phyloP scores from a whole-genome alignment of 2,329 filamentous ascomycete species.

The Epichloe coenophiala region DNA sequence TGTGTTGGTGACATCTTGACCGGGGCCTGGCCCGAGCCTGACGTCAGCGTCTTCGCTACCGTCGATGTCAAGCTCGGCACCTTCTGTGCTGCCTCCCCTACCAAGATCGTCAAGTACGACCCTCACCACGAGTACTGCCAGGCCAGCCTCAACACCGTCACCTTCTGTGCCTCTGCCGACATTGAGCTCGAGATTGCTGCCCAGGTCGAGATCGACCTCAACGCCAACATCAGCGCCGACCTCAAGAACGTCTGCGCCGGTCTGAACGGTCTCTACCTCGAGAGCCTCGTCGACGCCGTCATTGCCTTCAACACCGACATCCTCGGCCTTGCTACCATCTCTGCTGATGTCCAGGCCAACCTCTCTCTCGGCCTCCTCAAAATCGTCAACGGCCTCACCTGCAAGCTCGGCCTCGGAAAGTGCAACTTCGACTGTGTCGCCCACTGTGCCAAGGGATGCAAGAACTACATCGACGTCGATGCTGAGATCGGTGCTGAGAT shows the following conservation, averaged over 20 bases:
- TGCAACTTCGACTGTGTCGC: constrained; percentile 26
- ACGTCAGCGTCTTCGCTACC: constrained; percentile 12
- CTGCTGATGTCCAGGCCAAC: constrained; percentile 14
- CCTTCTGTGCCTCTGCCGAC: constrained; percentile 20
- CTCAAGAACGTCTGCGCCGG: constrained; percentile 20
- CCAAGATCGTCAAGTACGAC: constrained; percentile 22
- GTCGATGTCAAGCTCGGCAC: constrained; percentile 16
- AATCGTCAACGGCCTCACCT: constrained; percentile 13
- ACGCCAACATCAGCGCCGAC: constrained; percentile 14
- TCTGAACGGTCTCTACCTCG: constrained; percentile 21
- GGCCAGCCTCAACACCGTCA: constrained; percentile 18
- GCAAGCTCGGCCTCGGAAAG: constrained; percentile 17
- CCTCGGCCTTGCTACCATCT: constrained; percentile 17
- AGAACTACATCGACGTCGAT: constrained; percentile 23
- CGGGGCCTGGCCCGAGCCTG: constrained; percentile 22
- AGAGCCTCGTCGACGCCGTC: constrained; percentile 17
- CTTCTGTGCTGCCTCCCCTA: constrained; percentile 21
- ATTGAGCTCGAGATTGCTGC: constrained; percentile 15
- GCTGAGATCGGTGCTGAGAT: constrained; percentile 13
- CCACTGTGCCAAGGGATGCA: constrained; percentile 24
- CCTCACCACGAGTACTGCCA: constrained; percentile 22
- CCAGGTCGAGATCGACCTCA: constrained; percentile 10
- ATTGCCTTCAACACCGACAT: constrained; percentile 24
- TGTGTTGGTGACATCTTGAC: constrained; percentile 15
- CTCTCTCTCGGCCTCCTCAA: constrained; percentile 14